phyloP scores from a whole-genome alignment of 2,329 filamentous ascomycete species.

The Didymellaceae sp. region DNA sequence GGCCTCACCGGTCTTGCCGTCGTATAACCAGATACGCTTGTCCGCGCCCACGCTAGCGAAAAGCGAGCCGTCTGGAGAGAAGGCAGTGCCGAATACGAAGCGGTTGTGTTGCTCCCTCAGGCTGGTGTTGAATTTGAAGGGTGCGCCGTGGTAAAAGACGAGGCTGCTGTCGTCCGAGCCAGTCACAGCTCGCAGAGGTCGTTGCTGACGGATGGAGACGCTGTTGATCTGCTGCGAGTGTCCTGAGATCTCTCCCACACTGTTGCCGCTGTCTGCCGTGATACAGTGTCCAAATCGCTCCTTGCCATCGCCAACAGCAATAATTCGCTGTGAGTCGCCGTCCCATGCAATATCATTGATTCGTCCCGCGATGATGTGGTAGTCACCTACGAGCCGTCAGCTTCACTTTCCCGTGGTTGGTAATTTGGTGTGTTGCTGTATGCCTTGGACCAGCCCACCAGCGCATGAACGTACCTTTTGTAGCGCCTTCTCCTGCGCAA shows the following conservation, averaged over 20 bases:
- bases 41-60: constrained; percentile 94
- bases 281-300: constrained; percentile 94
- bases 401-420: constrained; percentile 22
- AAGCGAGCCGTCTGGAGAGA: constrained; percentile 83
- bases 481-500: constrained; percentile 80
- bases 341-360: constrained; percentile 99
- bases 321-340: constrained; percentile 93
- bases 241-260: constrained; percentile 89
- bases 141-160: constrained; percentile 91
- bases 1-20: constrained; percentile 91
- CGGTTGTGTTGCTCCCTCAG: constrained; percentile 79
- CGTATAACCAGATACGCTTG: constrained; percentile 89
- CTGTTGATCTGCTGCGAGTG: constrained; percentile 91
- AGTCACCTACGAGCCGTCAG: constrained; percentile 68
- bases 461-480: constrained; percentile 64
- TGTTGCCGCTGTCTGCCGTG: constrained; percentile 89
- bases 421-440: neutral
- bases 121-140: constrained; percentile 95
- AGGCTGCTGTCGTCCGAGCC: constrained; percentile 88
- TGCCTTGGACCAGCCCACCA: neutral
- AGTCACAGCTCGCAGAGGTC: constrained; percentile 89
- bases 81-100: constrained; percentile 86
- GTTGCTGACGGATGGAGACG: constrained; percentile 85
- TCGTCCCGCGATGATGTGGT: constrained; percentile 89
- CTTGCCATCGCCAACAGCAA: constrained; percentile 93